A percentile compares a stretch with the other conserved stretches of the same genome.
Evolutionary conservation across 2,329 filamentous ascomycete species (phyloP).

Genomic region (Paraconiothyrium sp.): DNA sequence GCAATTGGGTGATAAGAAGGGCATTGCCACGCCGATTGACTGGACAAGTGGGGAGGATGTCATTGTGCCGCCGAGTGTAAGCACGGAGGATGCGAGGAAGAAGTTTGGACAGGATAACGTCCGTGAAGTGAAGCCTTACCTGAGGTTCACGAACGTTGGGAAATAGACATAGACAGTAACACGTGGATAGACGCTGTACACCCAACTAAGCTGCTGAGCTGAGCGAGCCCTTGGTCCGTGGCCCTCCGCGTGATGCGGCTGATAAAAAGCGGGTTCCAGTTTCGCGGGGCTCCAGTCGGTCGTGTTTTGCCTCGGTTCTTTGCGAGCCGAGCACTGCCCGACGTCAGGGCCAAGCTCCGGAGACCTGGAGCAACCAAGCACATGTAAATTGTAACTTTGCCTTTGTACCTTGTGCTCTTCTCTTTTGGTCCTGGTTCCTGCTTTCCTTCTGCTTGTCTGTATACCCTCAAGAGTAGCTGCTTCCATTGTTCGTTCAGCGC

Average conservation of each 20-base stretch:
- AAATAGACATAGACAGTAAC: constrained; percentile 44
- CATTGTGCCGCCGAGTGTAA: constrained; percentile 85
- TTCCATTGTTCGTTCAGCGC: not conserved
- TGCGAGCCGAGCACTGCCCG: constrained; percentile 14
- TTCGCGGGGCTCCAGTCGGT: not conserved
- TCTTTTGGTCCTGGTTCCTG: not conserved
- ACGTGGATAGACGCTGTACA: not conserved
- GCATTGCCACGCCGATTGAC: constrained; percentile 88
- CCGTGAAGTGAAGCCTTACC: constrained; percentile 70
- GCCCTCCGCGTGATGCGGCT: not conserved
- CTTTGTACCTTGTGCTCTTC: not conserved
- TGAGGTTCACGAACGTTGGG: constrained; percentile 71
- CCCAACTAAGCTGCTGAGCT: not conserved
- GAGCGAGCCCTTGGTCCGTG: not conserved
- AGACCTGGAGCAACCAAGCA: constrained; percentile 16
- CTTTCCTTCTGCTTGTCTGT: not conserved
- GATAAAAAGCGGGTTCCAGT: not conserved
- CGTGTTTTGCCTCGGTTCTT: constrained; percentile 14
- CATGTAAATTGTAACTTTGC: constrained; percentile 11
- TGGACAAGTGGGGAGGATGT: constrained; percentile 91
- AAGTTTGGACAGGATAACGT: constrained; percentile 76
- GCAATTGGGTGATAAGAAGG: constrained; percentile 82
- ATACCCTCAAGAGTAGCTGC: not conserved
- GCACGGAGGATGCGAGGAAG: constrained; percentile 84
- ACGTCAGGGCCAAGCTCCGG: constrained; percentile 20